Base-by-base conservation (phyloP, 225 moss, liverwort and hornwort genomes). In the Neckera pumila region DNA sequence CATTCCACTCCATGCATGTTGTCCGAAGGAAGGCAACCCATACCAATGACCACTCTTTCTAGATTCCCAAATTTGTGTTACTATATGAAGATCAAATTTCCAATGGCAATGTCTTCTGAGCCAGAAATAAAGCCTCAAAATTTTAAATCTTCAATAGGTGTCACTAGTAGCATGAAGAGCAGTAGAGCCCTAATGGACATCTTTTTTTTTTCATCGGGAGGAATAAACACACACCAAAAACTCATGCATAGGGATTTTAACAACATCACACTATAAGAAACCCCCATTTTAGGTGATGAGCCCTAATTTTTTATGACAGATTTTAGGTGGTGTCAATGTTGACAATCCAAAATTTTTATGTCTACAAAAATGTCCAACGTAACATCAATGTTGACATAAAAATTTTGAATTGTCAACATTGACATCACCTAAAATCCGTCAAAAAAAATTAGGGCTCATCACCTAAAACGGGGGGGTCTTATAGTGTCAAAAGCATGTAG, bases 101-200 rank as follows among this genome's bases (percentile, higher is more conserved):
- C 0, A 2, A 3, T 5, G 4, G 3, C 3, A 40, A 71, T 3
- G 14, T 9, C 0, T 42, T 3, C 9, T 0, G 0, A 42, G 42
- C 0, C 3, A 0, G 1, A 9, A 10, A 43, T 0, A 0, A 42
- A n/a, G 9, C 3, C 6, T 43, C 0, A 3, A 42, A 72, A 28
- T 43, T 43, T 72, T 43, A 6, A 72, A 17, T 42, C 9, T 15
- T 26, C 42, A 43, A 71, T 71, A 1, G 5, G 0, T 0, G 1
- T 28, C 10, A 72, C 6, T 43, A 10, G 3, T 27, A 43, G 28
- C 1, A 1, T 1, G 2, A 0, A 8, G 6, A 72, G 9, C 0
- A 28, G 0, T 0, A 6, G 0, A 16, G 3, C 6, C 17, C 10
- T 45, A 73, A 2, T 31, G 0, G 18, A 47, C 18, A 74, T 47